These are phyloP conservation scores for Termitomyces sp. DNA, from an alignment of 768 basidiomycete genomes.

Conservation along the genomic window DNA sequence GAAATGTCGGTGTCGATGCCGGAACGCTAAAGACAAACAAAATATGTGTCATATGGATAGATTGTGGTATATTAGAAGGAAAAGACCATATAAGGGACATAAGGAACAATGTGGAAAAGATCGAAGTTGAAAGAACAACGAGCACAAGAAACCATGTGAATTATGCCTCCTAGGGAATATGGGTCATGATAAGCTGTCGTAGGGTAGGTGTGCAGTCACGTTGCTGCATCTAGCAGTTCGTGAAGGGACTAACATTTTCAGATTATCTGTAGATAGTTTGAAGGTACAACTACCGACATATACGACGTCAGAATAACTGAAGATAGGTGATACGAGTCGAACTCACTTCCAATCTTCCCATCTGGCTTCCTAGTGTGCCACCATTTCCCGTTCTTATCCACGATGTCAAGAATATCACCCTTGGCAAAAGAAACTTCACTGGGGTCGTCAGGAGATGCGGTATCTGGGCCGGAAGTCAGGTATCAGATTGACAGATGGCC, in stretches of 20 bases:
- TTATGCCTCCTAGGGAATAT: conserved; percentile 4
- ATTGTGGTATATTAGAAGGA: conserved; percentile 13
- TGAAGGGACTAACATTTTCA: conserved; percentile 25
- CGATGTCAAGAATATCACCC: conserved; percentile 86
- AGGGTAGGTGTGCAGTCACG: conserved; percentile 14
- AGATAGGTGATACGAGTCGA: background rate
- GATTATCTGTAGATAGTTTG: conserved; percentile 81
- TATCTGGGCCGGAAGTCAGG: conserved; percentile 49
- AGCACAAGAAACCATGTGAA: conserved; percentile 2
- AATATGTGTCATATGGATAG: conserved; percentile 9
- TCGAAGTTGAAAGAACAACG: conserved; percentile 4
- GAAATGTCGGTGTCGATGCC: conserved; percentile 2
- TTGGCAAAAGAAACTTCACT: conserved; percentile 94
- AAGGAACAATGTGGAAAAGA: conserved; percentile 7
- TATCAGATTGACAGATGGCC: conserved; percentile 9
- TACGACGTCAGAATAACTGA: conserved; percentile 7
- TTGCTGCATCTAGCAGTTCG: conserved; percentile 7
- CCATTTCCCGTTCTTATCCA: conserved; percentile 93
- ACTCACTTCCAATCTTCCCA: conserved; percentile 74
- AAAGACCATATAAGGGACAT: conserved; percentile 8
- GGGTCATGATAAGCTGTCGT: conserved; percentile 14
- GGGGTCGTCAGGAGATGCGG: conserved; percentile 90
- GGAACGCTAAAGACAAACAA: background rate
- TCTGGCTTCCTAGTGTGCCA: conserved; percentile 85
- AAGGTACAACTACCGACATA: conserved; percentile 60